Evolutionary conservation across 164 flowering plant genomes (phyloP).

Genomic region (Vitis cinerea): DNA sequence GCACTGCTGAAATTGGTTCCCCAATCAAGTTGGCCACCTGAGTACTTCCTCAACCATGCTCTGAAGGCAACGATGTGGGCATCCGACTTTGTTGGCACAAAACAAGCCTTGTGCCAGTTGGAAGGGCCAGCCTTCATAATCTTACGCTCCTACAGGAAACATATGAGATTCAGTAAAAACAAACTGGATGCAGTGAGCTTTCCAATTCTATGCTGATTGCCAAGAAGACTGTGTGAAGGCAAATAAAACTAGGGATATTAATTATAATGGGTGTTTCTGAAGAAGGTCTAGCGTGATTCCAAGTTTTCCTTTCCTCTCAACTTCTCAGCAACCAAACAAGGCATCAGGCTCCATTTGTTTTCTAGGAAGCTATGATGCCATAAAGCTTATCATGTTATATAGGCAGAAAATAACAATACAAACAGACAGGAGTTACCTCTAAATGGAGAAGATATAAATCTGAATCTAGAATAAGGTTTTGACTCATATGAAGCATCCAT

Average conservation of each 20-base stretch:
- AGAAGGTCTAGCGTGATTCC: too few species aligned
- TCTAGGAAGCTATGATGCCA: background rate
- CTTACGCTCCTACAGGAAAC: constrained; percentile 57
- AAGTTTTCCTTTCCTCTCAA: too few species aligned
- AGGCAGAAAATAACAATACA: background rate
- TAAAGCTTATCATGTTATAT: background rate
- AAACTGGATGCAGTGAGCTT: too few species aligned
- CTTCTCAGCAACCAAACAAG: too few species aligned
- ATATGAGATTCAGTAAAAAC: too few species aligned
- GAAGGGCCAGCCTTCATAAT: constrained; percentile 51
- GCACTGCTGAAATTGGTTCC: constrained; percentile 44
- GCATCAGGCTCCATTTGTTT: background rate
- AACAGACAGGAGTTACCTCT: constrained; percentile 46
- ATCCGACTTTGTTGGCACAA: constrained; percentile 85
- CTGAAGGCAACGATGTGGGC: constrained; percentile 68
- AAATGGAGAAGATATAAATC: constrained; percentile 86
- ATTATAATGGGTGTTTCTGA: too few species aligned
- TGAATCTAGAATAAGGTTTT: constrained; percentile 80
- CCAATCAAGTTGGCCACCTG: constrained; percentile 70
- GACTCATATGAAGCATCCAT: constrained; percentile 85
- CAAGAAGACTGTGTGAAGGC: background rate
- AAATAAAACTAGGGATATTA: background rate
- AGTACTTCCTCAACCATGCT: constrained; percentile 79
- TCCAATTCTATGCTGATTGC: too few species aligned
- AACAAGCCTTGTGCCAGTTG: constrained; percentile 87